These are phyloP conservation scores for Phytopythium sindhum DNA, from an alignment of 352 stramenopile species.

Conservation along the genomic window DNA sequence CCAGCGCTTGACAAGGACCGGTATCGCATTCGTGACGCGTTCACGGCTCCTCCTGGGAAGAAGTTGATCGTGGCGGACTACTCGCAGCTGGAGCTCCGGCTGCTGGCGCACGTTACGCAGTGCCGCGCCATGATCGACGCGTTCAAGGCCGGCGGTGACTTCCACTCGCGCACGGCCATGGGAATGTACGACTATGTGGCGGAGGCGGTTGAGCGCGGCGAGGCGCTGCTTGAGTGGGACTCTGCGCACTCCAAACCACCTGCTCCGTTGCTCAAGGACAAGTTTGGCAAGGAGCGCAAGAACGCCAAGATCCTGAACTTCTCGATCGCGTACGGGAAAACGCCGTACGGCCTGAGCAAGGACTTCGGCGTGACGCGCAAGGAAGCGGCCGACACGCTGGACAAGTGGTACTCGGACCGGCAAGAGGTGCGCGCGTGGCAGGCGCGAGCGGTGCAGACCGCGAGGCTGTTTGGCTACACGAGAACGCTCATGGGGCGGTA, in stretches of 20 bases:
- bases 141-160: conserved; percentile 90
- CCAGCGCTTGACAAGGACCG: conserved; percentile 82
- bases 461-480: conserved; percentile 83
- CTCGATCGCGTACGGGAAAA: conserved; percentile 99
- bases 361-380: conserved; percentile 80
- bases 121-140: conserved; percentile 99
- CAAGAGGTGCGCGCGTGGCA: conserved; percentile 93
- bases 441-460: conserved; percentile 89
- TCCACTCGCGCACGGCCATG: conserved; percentile 96
- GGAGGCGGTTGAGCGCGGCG: conserved; percentile 93
- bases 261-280: conserved; percentile 97
- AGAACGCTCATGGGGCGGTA: conserved; percentile 97
- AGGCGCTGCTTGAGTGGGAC: conserved; percentile 98
- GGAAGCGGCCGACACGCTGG: conserved; percentile 78
- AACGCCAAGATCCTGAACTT: conserved; percentile 99
- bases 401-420: conserved; percentile 97
- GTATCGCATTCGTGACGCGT: conserved; percentile 91
- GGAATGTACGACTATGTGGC: conserved; percentile 99
- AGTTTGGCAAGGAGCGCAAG: conserved; percentile 95
- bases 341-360: conserved; percentile 94
- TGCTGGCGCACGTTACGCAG: conserved; percentile 98
- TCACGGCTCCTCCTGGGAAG: conserved; percentile 90
- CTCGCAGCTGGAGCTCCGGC: conserved; percentile 98
- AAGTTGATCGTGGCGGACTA: conserved; percentile 99
- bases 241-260: conserved; percentile 81